Conservation (phyloP, 2,329 filamentous ascomycete species). For the Cyphellophora attinorum region DNA sequence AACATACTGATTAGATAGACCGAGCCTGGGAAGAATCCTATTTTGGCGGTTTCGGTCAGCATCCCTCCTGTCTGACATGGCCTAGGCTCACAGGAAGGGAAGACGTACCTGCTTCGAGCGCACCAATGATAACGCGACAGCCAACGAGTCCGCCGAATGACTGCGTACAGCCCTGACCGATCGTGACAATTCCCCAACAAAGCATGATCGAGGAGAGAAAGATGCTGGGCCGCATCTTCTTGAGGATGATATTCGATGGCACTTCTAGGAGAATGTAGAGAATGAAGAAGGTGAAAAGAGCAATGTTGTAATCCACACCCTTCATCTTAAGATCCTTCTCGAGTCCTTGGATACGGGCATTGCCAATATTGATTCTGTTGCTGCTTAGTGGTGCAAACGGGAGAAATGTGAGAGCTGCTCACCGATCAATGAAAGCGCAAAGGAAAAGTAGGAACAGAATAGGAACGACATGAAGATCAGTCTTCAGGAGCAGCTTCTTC, state of each 20-base stretch:
- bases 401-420: background rate
- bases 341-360: slow-evolving; percentile 36
- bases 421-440: slow-evolving; percentile 29
- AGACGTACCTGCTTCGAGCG: slow-evolving; percentile 28
- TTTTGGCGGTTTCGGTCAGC: background rate
- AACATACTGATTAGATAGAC: slow-evolving; percentile 16
- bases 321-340: slow-evolving; percentile 35
- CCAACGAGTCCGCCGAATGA: slow-evolving; percentile 19
- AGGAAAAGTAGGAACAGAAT: slow-evolving; percentile 37
- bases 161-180: slow-evolving; percentile 23
- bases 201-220: background rate
- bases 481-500: slow-evolving; percentile 38
- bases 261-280: slow-evolving; percentile 23
- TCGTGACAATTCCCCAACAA: slow-evolving; percentile 25
- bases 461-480: slow-evolving; percentile 39
- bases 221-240: slow-evolving; percentile 13
- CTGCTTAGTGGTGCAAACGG: background rate
- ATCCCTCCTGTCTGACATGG: background rate
- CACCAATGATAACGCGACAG: slow-evolving; percentile 27
- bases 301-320: slow-evolving; percentile 28
- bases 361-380: slow-evolving; percentile 39
- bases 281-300: slow-evolving; percentile 18
- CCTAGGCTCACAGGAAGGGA: slow-evolving; percentile 22
- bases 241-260: slow-evolving; percentile 38
- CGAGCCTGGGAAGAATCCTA: slow-evolving; percentile 19